Conservation (phyloP, 495 filamentous ascomycete species). For the Aspergillus sparsus region DNA sequence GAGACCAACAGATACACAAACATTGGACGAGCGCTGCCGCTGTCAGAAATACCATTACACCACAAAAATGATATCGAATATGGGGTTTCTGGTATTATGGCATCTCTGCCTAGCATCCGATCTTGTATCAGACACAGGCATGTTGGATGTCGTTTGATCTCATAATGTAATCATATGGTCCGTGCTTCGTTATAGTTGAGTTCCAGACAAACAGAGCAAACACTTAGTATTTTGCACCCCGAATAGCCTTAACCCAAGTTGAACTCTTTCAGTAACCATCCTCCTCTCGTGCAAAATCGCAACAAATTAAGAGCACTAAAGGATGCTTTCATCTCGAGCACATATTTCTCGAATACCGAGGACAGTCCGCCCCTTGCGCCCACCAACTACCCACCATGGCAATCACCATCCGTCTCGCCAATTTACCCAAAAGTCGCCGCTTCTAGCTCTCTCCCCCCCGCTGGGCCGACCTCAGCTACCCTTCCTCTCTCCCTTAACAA, state of each 20-base stretch:
- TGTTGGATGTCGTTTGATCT: no score
- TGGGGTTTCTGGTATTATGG: no score
- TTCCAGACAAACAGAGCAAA: background rate
- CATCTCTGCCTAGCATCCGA: no score
- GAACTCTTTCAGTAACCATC: background rate
- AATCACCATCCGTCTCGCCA: constrained; percentile 21
- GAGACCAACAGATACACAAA: no score
- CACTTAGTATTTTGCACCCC: background rate
- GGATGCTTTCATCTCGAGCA: constrained; percentile 26
- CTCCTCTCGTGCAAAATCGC: constrained; percentile 1
- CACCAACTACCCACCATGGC: constrained; percentile 5
- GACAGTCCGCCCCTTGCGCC: constrained; percentile 21
- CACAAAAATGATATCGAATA: no score
- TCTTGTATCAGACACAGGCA: no score
- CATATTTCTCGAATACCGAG: constrained; percentile 37
- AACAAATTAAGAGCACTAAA: constrained; percentile 8
- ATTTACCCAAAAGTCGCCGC: constrained; percentile 52
- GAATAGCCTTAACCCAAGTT: background rate
- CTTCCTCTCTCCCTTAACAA: constrained; percentile 64
- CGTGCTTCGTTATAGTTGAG: background rate
- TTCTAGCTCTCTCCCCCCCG: constrained; percentile 49
- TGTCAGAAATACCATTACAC: no score
- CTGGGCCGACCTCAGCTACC: constrained; percentile 73
- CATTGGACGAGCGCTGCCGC: no score
- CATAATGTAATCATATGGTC: background rate